Percentiles rank a stretch among this genome's conserved stretches.
These are phyloP conservation scores for Pythium aquatile DNA, from an alignment of 352 stramenopile genomes.

Conservation along the genomic window DNA sequence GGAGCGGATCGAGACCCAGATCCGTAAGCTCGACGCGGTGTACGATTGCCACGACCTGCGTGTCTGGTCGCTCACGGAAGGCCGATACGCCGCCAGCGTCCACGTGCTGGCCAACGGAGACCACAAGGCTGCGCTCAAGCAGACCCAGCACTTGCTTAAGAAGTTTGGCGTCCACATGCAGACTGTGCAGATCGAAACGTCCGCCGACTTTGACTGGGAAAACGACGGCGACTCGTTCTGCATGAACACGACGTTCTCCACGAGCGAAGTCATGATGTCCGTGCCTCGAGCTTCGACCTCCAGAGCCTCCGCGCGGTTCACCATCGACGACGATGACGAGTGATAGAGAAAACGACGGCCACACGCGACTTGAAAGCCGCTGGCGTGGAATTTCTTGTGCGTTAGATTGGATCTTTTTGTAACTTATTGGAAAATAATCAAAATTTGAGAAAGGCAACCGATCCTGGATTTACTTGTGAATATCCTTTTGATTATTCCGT, in stretches of 20 bases:
- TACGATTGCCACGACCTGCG: slow-evolving; percentile 97
- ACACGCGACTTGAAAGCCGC: not conserved
- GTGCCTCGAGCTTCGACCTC: slow-evolving; percentile 59
- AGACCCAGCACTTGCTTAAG: slow-evolving; percentile 52
- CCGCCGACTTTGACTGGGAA: slow-evolving; percentile 53
- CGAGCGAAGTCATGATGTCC: slow-evolving; percentile 67
- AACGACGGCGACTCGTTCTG: slow-evolving; percentile 42
- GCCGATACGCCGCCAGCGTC: slow-evolving; percentile 88
- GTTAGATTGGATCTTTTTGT: slow-evolving; percentile 14
- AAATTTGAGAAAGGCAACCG: slow-evolving; percentile 10
- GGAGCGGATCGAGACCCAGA: slow-evolving; percentile 50
- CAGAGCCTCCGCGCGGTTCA: slow-evolving; percentile 29
- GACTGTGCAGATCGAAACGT: slow-evolving; percentile 72
- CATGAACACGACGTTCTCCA: slow-evolving; percentile 45
- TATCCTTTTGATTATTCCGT: not conserved
- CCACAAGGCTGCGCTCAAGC: slow-evolving; percentile 41
- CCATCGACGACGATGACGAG: slow-evolving; percentile 30
- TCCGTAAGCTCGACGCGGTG: slow-evolving; percentile 74
- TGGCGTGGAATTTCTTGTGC: not conserved
- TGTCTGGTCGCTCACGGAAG: slow-evolving; percentile 95
- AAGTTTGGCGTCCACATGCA: slow-evolving; percentile 53
- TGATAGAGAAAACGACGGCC: slow-evolving; percentile 6
- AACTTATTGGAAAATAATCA: slow-evolving; percentile 28
- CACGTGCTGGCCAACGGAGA: slow-evolving; percentile 82
- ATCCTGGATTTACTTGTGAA: not conserved